Base-by-base conservation (phyloP, 1,284 basidiomycete species). In the Apiotrichum sp. region DNA sequence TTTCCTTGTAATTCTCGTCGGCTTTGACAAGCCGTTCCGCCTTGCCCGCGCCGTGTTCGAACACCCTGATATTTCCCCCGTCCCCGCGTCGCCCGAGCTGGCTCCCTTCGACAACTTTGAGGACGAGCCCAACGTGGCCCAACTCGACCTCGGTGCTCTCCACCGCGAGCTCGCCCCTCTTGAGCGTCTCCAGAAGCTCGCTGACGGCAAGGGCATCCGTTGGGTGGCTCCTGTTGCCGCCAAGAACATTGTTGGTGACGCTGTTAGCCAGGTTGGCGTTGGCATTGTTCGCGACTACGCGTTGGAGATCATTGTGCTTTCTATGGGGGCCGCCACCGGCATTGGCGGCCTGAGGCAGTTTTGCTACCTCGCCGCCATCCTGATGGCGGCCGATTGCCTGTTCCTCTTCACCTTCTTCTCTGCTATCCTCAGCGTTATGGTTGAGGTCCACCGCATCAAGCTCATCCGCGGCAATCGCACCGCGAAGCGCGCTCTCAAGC, bases 1-100 rank as follows among this genome's bases (percentile, higher is more conserved):
- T 0, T 98, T 98, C 85, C 81, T 98, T 40, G 93, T 98, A 44
- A 96, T 96, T 75, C 95, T 91, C 0, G 86, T 98, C 56, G 95
- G 95, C 11, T 98, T 98, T 72, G 95, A 98, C 77, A 98, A 98
- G 77, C 95, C 93, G 0, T 87, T 93, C 58, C 84, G 90, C 10
- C 84, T 98, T 41, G 93, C 93, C 0, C 83, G 87, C 33, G 89
- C 93, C 10, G 88, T 98, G 38, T 91, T 98, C 76, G 82, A 85
- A 22, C 89, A 93, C 66, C 88, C 90, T 3, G 86, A 91, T 62
- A 82, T 81, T 64, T 76, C 78, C 1, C 80, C 80, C 22, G 69
- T 75, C 22, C 65, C 74, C 36, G 65, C 70, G 2, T 73, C 71
- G 4, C 84, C 88, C 13, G 67, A 69, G 39, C 39, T 66, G 43